Conservation (phyloP, 2,329 filamentous ascomycete genomes). For the Trichoderma atroviride region DNA sequence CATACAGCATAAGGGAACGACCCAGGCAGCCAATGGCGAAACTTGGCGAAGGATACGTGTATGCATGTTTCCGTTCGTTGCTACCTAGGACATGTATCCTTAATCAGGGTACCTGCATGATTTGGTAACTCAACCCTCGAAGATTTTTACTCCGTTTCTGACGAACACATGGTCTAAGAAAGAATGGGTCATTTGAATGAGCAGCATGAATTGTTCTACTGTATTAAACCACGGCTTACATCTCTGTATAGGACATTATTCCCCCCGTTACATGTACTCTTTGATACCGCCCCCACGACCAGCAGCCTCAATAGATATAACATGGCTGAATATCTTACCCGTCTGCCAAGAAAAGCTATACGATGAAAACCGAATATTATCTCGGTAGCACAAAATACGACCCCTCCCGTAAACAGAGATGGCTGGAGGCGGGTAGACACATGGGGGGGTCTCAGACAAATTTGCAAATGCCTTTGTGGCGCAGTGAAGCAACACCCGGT, state of each 20-base stretch:
- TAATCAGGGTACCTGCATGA: constrained; percentile 14
- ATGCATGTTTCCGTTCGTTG: not conserved
- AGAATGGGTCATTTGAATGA: not conserved
- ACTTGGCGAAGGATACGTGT: not conserved
- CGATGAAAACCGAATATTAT: not conserved
- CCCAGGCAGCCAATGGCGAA: not conserved
- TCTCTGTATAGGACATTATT: not conserved
- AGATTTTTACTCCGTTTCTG: not conserved
- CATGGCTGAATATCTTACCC: not conserved
- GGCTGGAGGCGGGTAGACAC: constrained; percentile 6
- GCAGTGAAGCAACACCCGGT: not conserved
- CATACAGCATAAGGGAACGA: too few relatives aligned
- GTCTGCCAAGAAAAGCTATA: not conserved
- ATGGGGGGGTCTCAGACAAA: constrained; percentile 11
- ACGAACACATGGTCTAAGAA: not conserved
- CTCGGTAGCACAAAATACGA: not conserved
- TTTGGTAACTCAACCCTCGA: not conserved
- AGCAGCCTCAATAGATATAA: not conserved
- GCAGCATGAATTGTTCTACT: not conserved
- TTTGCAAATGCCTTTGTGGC: constrained; percentile 1
- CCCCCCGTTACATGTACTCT: too few relatives aligned
- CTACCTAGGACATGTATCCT: not conserved
- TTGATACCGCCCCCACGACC: not conserved
- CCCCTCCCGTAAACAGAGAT: not conserved
- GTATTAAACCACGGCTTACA: not conserved